Conservation (phyloP, 768 basidiomycete genomes). For the Lanmaoa pseudosensibilis region DNA sequence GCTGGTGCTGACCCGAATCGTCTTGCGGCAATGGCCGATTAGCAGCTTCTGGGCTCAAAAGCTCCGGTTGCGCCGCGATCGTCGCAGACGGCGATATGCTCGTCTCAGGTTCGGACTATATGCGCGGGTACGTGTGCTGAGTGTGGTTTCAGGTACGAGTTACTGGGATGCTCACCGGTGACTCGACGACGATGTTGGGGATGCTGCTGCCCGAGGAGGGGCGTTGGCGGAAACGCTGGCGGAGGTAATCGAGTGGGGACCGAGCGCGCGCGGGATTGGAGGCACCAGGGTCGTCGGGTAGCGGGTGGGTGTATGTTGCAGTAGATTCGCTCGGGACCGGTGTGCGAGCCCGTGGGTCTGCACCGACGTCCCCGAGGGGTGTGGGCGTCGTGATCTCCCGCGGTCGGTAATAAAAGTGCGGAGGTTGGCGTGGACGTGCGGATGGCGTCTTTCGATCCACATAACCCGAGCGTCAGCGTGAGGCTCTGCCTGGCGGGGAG, state of each 20-base stretch:
- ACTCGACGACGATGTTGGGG: slow-evolving; percentile 45
- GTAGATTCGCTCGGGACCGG: slow-evolving; percentile 12
- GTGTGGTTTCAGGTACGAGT: background rate
- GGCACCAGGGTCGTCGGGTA: background rate
- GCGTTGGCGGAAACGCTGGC: slow-evolving; percentile 31
- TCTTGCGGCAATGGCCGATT: slow-evolving; percentile 28
- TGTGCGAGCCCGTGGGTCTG: slow-evolving; percentile 15
- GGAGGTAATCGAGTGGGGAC: slow-evolving; percentile 25
- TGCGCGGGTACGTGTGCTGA: too few relatives aligned
- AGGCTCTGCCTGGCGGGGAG: background rate
- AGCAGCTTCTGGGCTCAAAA: slow-evolving; percentile 46
- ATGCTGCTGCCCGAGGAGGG: slow-evolving; percentile 36
- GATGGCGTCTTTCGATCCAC: slow-evolving; percentile 17
- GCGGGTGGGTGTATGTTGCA: background rate
- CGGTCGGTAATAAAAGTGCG: slow-evolving; percentile 26
- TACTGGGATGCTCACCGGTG: slow-evolving; percentile 40
- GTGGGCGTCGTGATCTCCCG: slow-evolving; percentile 34
- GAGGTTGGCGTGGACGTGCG: slow-evolving; percentile 11
- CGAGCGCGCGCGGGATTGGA: slow-evolving; percentile 16
- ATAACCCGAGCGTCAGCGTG: slow-evolving; percentile 6
- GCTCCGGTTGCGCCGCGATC: slow-evolving; percentile 36
- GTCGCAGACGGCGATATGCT: slow-evolving; percentile 31
- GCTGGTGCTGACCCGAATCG: slow-evolving; percentile 3
- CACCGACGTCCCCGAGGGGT: slow-evolving; percentile 23
- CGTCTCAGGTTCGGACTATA: slow-evolving; percentile 46